Conservation (phyloP, 2,329 filamentous ascomycete genomes). For the Zymoseptoria brevis region DNA sequence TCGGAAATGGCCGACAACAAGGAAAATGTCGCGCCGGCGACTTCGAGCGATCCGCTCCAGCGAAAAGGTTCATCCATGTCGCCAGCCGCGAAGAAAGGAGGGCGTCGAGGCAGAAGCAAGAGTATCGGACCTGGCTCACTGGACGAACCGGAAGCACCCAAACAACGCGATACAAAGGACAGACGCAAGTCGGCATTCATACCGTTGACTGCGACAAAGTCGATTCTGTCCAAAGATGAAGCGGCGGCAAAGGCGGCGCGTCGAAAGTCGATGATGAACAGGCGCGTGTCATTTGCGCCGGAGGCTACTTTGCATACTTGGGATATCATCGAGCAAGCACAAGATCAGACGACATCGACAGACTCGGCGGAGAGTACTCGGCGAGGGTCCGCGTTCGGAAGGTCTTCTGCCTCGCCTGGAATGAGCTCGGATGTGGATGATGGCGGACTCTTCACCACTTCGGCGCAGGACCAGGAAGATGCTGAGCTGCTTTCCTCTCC, state of each 20-base stretch:
- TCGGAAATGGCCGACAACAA: conserved; percentile 19
- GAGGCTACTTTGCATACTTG: conserved; percentile 97
- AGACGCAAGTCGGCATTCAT: conserved; percentile 39
- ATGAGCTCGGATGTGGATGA: conserved; percentile 41
- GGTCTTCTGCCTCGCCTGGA: conserved; percentile 27
- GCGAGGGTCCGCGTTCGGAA: conserved; percentile 56
- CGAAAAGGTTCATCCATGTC: conserved; percentile 10
- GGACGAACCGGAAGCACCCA: conserved; percentile 61
- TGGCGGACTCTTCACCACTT: conserved; percentile 17
- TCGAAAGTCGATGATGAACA: conserved; percentile 66
- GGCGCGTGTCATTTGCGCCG: conserved; percentile 91
- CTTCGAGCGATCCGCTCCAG: conserved; percentile 26
- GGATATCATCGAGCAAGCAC: conserved; percentile 82
- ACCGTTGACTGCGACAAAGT: conserved; percentile 39
- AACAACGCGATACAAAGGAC: conserved; percentile 25
- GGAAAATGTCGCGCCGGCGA: conserved; percentile 29
- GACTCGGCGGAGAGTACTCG: conserved; percentile 65
- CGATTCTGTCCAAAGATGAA: conserved; percentile 51
- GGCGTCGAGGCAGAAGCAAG: conserved; percentile 78
- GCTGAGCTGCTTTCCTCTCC: conserved; percentile 16
- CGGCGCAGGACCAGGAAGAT: conserved; percentile 49
- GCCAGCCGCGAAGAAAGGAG: conserved; percentile 25
- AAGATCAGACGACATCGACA: conserved; percentile 74
- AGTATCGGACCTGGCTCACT: conserved; percentile 89
- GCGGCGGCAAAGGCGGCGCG: conserved; percentile 59